These are phyloP conservation scores for Acacia confusa DNA, from an alignment of 306 rosid genomes.

Conservation along the genomic window DNA sequence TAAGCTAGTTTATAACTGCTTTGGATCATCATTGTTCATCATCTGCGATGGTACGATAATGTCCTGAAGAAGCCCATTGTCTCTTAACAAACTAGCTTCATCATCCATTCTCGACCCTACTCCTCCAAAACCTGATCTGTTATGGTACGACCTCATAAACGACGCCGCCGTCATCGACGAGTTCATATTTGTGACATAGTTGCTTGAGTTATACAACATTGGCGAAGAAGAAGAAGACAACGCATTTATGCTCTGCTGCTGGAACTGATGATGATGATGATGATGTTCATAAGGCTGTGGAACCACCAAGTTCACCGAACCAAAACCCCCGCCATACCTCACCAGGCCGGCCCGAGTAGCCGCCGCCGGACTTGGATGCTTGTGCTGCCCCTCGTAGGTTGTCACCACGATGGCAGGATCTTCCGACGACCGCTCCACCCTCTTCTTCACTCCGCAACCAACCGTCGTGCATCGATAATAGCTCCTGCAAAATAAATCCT, in stretches of 20 bases:
- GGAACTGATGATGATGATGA: constrained; percentile 9
- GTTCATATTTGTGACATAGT: background rate
- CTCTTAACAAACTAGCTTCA: constrained; percentile 38
- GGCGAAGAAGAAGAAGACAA: constrained; percentile 31
- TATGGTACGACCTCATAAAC: constrained; percentile 23
- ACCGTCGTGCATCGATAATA: constrained; percentile 89
- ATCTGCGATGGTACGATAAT: constrained; percentile 61
- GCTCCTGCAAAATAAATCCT: constrained; percentile 56
- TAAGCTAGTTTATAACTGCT: background rate
- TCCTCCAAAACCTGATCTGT: background rate
- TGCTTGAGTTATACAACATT: constrained; percentile 33
- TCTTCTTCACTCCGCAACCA: constrained; percentile 80
- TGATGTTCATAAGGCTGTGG: constrained; percentile 22
- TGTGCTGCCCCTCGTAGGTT: constrained; percentile 94
- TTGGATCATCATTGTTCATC: constrained; percentile 35
- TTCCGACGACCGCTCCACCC: constrained; percentile 77
- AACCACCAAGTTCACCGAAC: constrained; percentile 9
- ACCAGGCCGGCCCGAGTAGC: constrained; percentile 50
- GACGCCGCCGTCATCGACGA: constrained; percentile 26
- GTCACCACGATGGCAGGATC: constrained; percentile 72
- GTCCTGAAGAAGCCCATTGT: constrained; percentile 87
- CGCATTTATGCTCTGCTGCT: constrained; percentile 11
- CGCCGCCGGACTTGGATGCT: constrained; percentile 54
- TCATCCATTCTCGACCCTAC: background rate
- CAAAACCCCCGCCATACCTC: constrained; percentile 12